Evolutionary conservation across 306 rosid genomes (phyloP).

Genomic region (Quercus rubra): DNA sequence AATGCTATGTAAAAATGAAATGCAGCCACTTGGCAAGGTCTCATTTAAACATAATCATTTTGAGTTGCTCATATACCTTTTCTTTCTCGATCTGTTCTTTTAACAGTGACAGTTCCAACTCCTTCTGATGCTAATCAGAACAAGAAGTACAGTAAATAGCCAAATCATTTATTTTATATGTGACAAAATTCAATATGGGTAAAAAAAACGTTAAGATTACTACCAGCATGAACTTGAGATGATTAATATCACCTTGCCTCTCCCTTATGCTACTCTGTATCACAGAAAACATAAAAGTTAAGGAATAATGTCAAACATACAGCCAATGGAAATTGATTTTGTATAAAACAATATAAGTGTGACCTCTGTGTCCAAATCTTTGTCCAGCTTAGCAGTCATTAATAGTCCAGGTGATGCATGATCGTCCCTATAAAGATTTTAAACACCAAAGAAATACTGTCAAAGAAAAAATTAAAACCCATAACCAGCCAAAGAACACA

Average conservation of each 20-base stretch:
- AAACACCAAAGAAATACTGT: slow-evolving; percentile 14
- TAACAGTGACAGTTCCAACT: slow-evolving; percentile 68
- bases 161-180: slow-evolving; percentile 21
- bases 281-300: slow-evolving; percentile 20
- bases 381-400: slow-evolving; percentile 26
- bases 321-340: slow-evolving; percentile 16
- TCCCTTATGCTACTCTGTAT: slow-evolving; percentile 49
- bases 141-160: slow-evolving; percentile 5
- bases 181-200: slow-evolving; percentile 1
- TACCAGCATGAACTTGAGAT: slow-evolving; percentile 89
- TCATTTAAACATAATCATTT: slow-evolving; percentile 9
- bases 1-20: neutral
- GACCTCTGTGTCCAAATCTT: slow-evolving; percentile 57
- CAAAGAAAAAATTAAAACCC: slow-evolving; percentile 20
- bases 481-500: slow-evolving; percentile 4
- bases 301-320: slow-evolving; percentile 21
- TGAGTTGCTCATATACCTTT: slow-evolving; percentile 53
- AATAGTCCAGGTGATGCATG: slow-evolving; percentile 36
- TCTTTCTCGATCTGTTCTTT: slow-evolving; percentile 81
- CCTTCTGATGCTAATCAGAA: slow-evolving; percentile 71
- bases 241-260: slow-evolving; percentile 54
- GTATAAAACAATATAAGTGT: neutral
- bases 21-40: neutral
- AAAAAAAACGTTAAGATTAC: slow-evolving; percentile 17
- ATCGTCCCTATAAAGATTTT: slow-evolving; percentile 45